Base-by-base conservation (phyloP, 192 early-diverging fungal genomes). In the Rhizophagus clarus region DNA sequence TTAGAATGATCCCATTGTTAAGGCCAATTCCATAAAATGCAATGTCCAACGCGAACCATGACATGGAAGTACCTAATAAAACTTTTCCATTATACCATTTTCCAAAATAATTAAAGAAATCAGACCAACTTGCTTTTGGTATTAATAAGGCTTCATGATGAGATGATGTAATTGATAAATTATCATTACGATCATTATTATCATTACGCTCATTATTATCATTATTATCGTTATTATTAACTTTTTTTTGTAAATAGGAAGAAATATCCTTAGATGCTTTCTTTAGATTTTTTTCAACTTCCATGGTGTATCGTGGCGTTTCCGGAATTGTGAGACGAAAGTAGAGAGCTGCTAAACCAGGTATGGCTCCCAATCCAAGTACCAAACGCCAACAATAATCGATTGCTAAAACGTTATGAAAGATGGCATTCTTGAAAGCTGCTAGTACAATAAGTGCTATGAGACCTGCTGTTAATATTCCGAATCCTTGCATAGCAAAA, bases 401-500 rank as follows among this genome's bases (percentile, higher is more conserved):
- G 60, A 97, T 24, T 87, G 77, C 9, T 87, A 80, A 9, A 37
- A 75, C 47, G 88, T 81, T 76, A 97, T 92, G 79, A 82, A 72
- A 79, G 80, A 56, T 83, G 93, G 91, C 1, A 45, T 45, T 45
- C 11, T 12, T 45, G 88, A 94, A 94, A 80, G 82, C 86, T 20
- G 90, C 87, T 2, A 96, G 85, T 73, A 91, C 82, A 31, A 92
- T 86, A 34, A 94, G 79, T n/a, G 90, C 88, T 32, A 96, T 88
- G 29, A 96, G 82, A 0, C 93, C 88, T 45, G 94, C 94, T 60
- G 91, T 45, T 15, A 97, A 86, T 77, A 93, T 95, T 62, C 97
- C 97, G 78, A 96, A 89, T 61, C 96, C 95, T 83, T 98, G 96
- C 93, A 94, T 95, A 68, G 95, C 92, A 86, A 98, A 98, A 32